These are phyloP conservation scores for Botrytis aclada DNA, from an alignment of 2,329 filamentous ascomycete species.

Conservation along the genomic window DNA sequence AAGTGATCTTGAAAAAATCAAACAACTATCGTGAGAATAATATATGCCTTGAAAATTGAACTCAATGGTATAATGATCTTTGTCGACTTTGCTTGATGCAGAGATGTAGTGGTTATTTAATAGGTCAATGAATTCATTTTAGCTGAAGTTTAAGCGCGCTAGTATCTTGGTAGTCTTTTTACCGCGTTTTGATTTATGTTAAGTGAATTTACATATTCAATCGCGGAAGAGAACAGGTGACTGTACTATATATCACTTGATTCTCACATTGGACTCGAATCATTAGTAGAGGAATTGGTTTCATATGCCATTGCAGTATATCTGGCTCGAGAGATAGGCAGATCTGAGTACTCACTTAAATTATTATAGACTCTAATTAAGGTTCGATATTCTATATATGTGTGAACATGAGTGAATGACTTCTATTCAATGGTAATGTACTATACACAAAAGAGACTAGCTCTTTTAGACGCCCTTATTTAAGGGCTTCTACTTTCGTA, in stretches of 20 bases:
- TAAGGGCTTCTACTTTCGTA: no score
- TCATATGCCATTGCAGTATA: not conserved
- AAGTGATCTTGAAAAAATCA: not conserved
- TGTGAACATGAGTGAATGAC: no score
- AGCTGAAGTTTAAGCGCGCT: not conserved
- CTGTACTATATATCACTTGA: not conserved
- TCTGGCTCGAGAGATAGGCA: not conserved
- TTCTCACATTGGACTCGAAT: not conserved
- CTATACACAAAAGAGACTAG: no score
- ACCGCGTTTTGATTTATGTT: not conserved
- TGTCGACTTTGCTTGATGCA: not conserved
- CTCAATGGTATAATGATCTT: not conserved
- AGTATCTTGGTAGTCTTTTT: not conserved
- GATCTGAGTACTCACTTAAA: no score
- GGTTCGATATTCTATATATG: no score
- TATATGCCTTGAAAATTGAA: not conserved
- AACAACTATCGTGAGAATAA: not conserved
- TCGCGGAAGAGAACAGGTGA: not conserved
- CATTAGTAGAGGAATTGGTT: not conserved
- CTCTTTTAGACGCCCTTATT: no score
- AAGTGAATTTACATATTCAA: not conserved
- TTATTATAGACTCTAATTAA: not conserved
- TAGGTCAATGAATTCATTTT: not conserved
- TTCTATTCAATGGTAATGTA: no score
- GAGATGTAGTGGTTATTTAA: not conserved